Conservation (phyloP, 805 yeast genomes). For the Kluyveromyces lactis region DNA sequence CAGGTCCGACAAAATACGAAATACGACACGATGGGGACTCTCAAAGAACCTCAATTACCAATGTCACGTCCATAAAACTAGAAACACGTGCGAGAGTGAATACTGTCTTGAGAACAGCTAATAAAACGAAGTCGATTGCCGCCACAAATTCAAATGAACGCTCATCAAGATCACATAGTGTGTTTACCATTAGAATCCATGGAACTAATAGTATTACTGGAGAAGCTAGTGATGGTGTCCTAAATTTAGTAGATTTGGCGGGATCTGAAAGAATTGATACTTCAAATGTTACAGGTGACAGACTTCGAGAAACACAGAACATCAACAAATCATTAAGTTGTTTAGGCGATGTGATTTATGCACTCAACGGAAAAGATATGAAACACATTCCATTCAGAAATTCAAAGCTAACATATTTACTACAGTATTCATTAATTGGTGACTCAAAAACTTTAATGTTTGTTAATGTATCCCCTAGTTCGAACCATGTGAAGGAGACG, state of each 20-base stretch:
- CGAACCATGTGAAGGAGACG: slow-evolving; percentile 61
- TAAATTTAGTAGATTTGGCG: slow-evolving; percentile 84
- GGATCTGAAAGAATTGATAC: slow-evolving; percentile 81
- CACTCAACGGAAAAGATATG: slow-evolving; percentile 61
- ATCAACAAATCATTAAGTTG: slow-evolving; percentile 84
- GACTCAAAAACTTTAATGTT: slow-evolving; percentile 88
- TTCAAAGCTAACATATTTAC: slow-evolving; percentile 79
- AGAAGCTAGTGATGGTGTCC: slow-evolving; percentile 43
- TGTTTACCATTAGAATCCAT: slow-evolving; percentile 54
- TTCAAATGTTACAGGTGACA: slow-evolving; percentile 71
- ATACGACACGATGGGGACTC: slow-evolving; percentile 57
- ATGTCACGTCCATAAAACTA: slow-evolving; percentile 43
- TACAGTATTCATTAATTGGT: slow-evolving; percentile 80
- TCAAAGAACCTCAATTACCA: slow-evolving; percentile 53
- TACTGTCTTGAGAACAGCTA: slow-evolving; percentile 44
- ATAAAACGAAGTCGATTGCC: slow-evolving; percentile 63
- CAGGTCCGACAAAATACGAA: slow-evolving; percentile 34
- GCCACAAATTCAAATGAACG: slow-evolving; percentile 72
- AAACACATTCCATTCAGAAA: slow-evolving; percentile 88
- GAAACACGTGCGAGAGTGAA: slow-evolving; percentile 41
- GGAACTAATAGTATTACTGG: slow-evolving; percentile 48
- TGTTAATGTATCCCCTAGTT: slow-evolving; percentile 73
- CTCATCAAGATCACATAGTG: slow-evolving; percentile 88
- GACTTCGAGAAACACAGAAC: slow-evolving; percentile 79
- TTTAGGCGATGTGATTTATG: slow-evolving; percentile 80